phyloP scores from a whole-genome alignment of 768 basidiomycete genomes.

The Wakefieldia striispora region DNA sequence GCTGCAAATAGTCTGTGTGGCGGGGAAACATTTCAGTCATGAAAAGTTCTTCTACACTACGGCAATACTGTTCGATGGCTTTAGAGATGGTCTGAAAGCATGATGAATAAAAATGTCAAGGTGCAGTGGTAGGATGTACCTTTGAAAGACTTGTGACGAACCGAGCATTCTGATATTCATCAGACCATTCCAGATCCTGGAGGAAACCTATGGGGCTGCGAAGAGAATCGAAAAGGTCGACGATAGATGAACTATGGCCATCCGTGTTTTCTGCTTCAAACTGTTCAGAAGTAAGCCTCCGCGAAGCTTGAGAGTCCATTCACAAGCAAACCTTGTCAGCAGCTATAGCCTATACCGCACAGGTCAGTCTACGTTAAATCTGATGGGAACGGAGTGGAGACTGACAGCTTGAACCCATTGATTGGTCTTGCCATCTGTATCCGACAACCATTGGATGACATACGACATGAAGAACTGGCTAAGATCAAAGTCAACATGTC shows the following conservation, averaged over 20 bases:
- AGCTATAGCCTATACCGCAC: constrained; percentile 60
- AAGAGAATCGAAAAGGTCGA: constrained; percentile 93
- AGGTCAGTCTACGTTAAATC: constrained; percentile 6
- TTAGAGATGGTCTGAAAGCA: constrained; percentile 77
- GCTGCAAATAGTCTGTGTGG: constrained; percentile 72
- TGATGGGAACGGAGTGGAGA: constrained; percentile 14
- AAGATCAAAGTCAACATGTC: constrained; percentile 62
- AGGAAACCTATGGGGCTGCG: constrained; percentile 88
- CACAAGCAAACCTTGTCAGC: constrained; percentile 65
- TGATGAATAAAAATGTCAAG: not conserved
- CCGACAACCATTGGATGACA: constrained; percentile 84
- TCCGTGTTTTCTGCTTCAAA: constrained; percentile 76
- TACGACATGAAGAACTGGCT: constrained; percentile 83
- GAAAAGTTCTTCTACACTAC: constrained; percentile 83
- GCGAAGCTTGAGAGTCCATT: not conserved
- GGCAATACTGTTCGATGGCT: constrained; percentile 89
- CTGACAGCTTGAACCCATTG: constrained; percentile 93
- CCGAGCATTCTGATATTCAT: constrained; percentile 81
- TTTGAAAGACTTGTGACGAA: constrained; percentile 90
- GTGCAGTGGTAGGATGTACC: constrained; percentile 41
- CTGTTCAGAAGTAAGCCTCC: constrained; percentile 33
- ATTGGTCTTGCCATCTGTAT: constrained; percentile 84
- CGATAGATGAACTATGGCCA: constrained; percentile 94
- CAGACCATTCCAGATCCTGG: constrained; percentile 88
- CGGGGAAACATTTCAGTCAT: constrained; percentile 94